A percentile compares a stretch with the other conserved stretches of the same genome.
Conservation (phyloP, 225 moss, liverwort and hornwort species). For the Neckera pumila region DNA sequence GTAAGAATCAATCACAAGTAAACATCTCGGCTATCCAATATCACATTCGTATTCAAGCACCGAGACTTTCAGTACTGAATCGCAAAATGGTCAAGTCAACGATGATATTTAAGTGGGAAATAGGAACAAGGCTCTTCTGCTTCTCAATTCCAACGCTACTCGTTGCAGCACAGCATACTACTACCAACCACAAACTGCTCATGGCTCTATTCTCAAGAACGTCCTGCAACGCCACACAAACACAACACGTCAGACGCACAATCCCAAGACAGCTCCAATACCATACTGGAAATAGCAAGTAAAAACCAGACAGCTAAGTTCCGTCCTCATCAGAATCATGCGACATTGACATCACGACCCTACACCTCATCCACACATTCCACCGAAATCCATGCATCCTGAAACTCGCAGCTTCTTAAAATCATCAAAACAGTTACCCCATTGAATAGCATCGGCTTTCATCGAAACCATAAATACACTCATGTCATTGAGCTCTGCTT, state of each 20-base stretch:
- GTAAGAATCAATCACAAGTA: not conserved
- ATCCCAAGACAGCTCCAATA: too few species aligned
- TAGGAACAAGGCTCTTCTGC: not conserved
- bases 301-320: accelerated
- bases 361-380: not conserved
- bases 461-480: not conserved
- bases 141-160: not conserved
- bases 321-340: not conserved
- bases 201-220: not conserved
- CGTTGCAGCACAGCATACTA: not conserved
- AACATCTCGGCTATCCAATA: not conserved
- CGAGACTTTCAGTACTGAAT: not conserved
- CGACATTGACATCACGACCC: too few species aligned
- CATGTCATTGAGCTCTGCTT: too few species aligned
- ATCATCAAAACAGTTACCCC: not conserved
- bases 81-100: too few species aligned
- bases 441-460: not conserved
- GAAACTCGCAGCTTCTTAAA: not conserved
- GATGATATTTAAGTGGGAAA: not conserved
- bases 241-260: not conserved
- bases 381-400: not conserved
- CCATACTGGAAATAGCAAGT: not conserved
- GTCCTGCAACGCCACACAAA: not conserved
- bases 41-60: not conserved
- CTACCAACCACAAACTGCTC: not conserved